These are phyloP conservation scores for Lumnitzera racemosa DNA, from an alignment of 345 rosid genomes.

Conservation along the genomic window DNA sequence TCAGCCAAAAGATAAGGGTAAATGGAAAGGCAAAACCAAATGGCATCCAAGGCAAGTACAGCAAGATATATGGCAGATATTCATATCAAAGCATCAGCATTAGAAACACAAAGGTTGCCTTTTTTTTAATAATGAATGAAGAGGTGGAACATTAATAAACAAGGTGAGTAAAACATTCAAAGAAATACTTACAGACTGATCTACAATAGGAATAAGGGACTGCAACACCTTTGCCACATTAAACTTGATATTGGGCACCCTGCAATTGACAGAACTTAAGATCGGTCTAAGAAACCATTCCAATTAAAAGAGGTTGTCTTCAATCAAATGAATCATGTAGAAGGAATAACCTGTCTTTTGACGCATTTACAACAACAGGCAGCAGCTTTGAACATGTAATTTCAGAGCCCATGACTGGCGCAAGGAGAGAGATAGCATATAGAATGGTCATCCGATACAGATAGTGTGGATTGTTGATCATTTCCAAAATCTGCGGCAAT, in stretches of 20 bases:
- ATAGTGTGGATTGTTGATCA: conserved; percentile 71
- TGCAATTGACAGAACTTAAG: conserved; percentile 20
- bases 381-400: conserved; percentile 78
- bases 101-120: not conserved
- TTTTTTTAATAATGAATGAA: too few relatives aligned
- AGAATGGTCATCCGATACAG: conserved; percentile 86
- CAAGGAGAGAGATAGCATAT: conserved; percentile 68
- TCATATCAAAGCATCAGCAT: not conserved
- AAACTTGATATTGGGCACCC: conserved; percentile 94
- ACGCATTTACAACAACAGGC: conserved; percentile 58
- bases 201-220: conserved; percentile 80
- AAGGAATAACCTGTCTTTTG: conserved; percentile 71
- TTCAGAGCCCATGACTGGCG: conserved; percentile 86
- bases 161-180: not conserved
- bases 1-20: not conserved
- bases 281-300: not conserved
- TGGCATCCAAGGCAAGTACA: not conserved
- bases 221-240: conserved; percentile 94
- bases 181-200: conserved; percentile 57
- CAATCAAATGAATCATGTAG: not conserved
- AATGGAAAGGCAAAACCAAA: not conserved
- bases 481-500: conserved; percentile 59
- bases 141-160: not conserved
- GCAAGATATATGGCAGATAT: not conserved
- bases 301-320: not conserved